phyloP scores from a whole-genome alignment of 2,329 filamentous ascomycete genomes.

The Paracamarosporium sp. region DNA sequence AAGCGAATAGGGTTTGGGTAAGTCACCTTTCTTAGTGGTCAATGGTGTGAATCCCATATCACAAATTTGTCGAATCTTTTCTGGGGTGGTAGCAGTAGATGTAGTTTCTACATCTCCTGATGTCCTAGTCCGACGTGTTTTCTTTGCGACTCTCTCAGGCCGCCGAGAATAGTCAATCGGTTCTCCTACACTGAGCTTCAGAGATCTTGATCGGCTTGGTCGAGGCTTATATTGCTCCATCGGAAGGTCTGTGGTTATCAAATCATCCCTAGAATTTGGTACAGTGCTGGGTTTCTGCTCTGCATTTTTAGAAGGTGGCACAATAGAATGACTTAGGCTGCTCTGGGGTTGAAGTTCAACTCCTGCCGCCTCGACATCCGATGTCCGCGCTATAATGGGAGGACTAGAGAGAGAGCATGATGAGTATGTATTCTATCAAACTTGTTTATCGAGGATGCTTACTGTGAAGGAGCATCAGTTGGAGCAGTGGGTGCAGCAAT shows the following conservation, averaged over 20 bases:
- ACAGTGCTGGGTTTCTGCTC: constrained; percentile 9
- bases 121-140: constrained; percentile 32
- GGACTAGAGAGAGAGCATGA: background rate
- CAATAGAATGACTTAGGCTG: background rate
- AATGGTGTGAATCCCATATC: constrained; percentile 45
- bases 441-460: background rate
- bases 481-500: background rate
- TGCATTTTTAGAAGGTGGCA: constrained; percentile 2
- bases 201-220: constrained; percentile 45
- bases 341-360: background rate
- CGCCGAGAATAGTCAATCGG: constrained; percentile 37
- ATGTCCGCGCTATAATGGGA: background rate
- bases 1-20: too few species aligned
- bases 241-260: constrained; percentile 28
- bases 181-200: constrained; percentile 24
- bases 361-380: background rate
- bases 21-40: constrained; percentile 24
- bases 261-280: constrained; percentile 33
- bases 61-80: constrained; percentile 39
- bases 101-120: constrained; percentile 13
- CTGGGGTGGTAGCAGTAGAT: constrained; percentile 25
- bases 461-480: background rate
- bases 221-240: constrained; percentile 45
- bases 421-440: background rate
- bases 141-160: constrained; percentile 33